Evolutionary conservation across 2,329 filamentous ascomycete species (phyloP).

Genomic region (Fusarium coicis): DNA sequence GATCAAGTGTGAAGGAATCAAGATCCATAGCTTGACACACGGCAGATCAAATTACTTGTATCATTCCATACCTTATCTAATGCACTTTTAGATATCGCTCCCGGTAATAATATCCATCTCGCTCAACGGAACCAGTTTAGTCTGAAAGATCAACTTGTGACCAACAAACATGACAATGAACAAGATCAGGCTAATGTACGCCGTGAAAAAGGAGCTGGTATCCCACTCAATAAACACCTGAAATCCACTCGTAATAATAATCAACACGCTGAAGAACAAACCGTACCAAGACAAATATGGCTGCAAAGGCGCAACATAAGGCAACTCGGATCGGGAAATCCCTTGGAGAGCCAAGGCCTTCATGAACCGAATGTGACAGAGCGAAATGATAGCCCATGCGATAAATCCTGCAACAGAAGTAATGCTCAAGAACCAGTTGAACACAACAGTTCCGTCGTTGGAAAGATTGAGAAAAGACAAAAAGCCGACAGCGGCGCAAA

Average conservation of each 20-base stretch:
- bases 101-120: conserved; percentile 17
- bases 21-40: not conserved
- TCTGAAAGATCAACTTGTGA: conserved; percentile 33
- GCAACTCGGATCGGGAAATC: conserved; percentile 54
- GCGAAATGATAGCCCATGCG: conserved; percentile 67
- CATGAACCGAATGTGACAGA: conserved; percentile 69
- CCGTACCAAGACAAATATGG: conserved; percentile 64
- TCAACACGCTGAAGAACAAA: conserved; percentile 23
- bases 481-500: conserved; percentile 67
- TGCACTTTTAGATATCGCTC: not conserved
- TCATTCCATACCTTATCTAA: not conserved
- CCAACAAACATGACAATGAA: conserved; percentile 33
- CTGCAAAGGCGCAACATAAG: conserved; percentile 63
- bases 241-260: conserved; percentile 35
- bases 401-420: conserved; percentile 71
- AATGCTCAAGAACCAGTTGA: conserved; percentile 77
- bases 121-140: conserved; percentile 1
- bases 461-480: conserved; percentile 78
- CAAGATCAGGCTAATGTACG: conserved; percentile 34
- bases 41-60: not conserved
- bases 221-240: conserved; percentile 34
- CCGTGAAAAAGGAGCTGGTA: conserved; percentile 27
- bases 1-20: not conserved
- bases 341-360: conserved; percentile 63
- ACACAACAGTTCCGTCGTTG: conserved; percentile 70